Evolutionary conservation across 306 rosid genomes (phyloP).

Genomic region (Quercus berberidifolia): DNA sequence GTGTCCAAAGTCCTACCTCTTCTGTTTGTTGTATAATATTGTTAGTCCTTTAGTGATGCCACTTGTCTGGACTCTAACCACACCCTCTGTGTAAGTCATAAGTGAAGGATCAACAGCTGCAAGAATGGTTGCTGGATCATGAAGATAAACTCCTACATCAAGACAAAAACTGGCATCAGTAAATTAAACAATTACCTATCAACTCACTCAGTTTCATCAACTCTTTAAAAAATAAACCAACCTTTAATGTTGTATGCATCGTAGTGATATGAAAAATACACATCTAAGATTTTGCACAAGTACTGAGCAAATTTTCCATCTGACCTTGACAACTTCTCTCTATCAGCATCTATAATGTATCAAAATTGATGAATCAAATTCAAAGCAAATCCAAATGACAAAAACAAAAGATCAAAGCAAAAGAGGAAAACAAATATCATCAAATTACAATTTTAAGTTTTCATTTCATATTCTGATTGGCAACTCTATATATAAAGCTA

Average conservation of each 20-base stretch:
- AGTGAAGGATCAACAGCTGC: conserved; percentile 81
- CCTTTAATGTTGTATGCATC: conserved; percentile 65
- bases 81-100: conserved; percentile 70
- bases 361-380: background rate
- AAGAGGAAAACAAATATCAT: background rate
- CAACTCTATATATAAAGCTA: background rate
- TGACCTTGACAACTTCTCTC: conserved; percentile 44
- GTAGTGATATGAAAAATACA: conserved; percentile 73
- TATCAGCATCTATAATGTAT: conserved; percentile 55
- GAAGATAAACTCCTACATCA: conserved; percentile 83
- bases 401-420: background rate
- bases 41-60: conserved; percentile 94
- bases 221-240: conserved; percentile 25
- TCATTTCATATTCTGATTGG: background rate
- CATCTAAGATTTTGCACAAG: conserved; percentile 66
- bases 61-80: conserved; percentile 90
- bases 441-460: background rate
- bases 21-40: conserved; percentile 62
- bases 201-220: conserved; percentile 5
- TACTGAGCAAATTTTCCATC: conserved; percentile 73
- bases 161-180: conserved; percentile 20
- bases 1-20: conserved; percentile 40
- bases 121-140: conserved; percentile 77
- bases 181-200: conserved; percentile 9
- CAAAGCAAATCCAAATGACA: too few species aligned